Conservation (phyloP, 208 protist genomes). For the Sergeia podlipaevii region DNA sequence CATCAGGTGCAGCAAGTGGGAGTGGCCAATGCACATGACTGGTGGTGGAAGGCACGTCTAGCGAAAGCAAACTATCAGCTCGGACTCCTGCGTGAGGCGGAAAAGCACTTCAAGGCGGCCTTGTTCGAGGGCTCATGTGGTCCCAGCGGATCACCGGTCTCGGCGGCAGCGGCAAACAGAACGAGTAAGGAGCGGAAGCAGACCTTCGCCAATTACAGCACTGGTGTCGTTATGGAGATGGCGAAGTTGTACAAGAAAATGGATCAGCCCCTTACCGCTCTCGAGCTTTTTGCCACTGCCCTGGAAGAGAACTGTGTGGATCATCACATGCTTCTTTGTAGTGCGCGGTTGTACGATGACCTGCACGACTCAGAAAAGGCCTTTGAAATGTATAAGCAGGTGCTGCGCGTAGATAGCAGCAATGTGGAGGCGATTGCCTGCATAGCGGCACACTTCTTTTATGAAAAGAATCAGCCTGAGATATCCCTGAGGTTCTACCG, state of each 20-base stretch:
- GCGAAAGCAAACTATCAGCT: conserved; percentile 94
- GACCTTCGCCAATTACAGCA: conserved; percentile 73
- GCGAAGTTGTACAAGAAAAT: conserved; percentile 92
- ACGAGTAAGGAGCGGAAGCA: neutral
- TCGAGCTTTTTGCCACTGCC: conserved; percentile 84
- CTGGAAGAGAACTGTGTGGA: conserved; percentile 85
- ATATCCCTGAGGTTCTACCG: conserved; percentile 92
- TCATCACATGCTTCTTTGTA: conserved; percentile 79
- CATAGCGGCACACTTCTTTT: conserved; percentile 93
- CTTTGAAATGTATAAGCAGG: conserved; percentile 76
- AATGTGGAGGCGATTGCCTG: conserved; percentile 95
- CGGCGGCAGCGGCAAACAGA: conserved; percentile 1
- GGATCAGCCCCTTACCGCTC: conserved; percentile 92
- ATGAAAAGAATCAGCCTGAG: conserved; percentile 93
- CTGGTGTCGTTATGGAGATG: conserved; percentile 84
- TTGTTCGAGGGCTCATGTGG: conserved; percentile 39
- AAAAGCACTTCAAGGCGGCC: conserved; percentile 85
- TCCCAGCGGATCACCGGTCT: neutral
- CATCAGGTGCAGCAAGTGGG: conserved; percentile 25
- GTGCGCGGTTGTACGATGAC: conserved; percentile 89
- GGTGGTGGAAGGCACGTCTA: conserved; percentile 95
- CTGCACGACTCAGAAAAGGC: conserved; percentile 84
- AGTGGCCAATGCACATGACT: conserved; percentile 73
- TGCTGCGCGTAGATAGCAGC: conserved; percentile 83
- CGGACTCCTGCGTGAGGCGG: conserved; percentile 93